Percentiles rank a stretch among this genome's conserved stretches.
Conservation (phyloP, 176 grass and related monocot species). For the Puya raimondii region DNA sequence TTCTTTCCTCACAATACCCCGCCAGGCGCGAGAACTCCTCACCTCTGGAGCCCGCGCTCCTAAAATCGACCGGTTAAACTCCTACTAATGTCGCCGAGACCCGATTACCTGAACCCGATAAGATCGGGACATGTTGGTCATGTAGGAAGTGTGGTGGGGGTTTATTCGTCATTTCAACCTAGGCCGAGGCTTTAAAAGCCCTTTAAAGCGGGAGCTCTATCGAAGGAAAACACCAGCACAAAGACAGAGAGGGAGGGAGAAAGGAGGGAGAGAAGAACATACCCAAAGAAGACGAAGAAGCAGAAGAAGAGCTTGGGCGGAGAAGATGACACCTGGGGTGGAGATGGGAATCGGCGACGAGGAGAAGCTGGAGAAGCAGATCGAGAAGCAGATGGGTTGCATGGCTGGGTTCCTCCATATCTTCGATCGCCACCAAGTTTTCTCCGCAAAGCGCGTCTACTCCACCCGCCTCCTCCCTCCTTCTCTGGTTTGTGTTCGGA, state of each 20-base stretch:
- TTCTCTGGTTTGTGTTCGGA: background rate
- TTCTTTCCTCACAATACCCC: too few relatives aligned
- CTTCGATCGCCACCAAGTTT: slow-evolving; percentile 62
- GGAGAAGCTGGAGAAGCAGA: slow-evolving; percentile 40
- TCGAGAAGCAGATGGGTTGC: slow-evolving; percentile 60
- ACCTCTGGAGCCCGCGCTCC: too few relatives aligned
- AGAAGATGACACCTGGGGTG: slow-evolving; percentile 1
- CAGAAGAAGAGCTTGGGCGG: background rate
- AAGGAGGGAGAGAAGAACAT: background rate
- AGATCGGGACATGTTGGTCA: too few relatives aligned
- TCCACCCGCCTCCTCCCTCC: background rate
- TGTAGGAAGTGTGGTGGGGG: too few relatives aligned
- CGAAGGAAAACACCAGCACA: background rate
- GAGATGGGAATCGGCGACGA: slow-evolving; percentile 31
- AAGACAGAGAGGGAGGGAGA: background rate
- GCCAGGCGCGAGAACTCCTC: too few relatives aligned
- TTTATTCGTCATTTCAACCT: background rate
- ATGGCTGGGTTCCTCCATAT: slow-evolving; percentile 79
- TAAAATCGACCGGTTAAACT: too few relatives aligned
- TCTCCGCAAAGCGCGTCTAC: slow-evolving; percentile 34
- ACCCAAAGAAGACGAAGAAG: too few relatives aligned
- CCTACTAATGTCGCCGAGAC: too few relatives aligned
- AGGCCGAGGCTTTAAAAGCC: slow-evolving; percentile 43
- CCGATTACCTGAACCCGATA: too few relatives aligned
- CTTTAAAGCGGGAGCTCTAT: slow-evolving; percentile 38